Evolutionary conservation across 176 grass and related monocot genomes (phyloP), one percentile per base, ranked within the genome.

Genomic region (Elaeis guineensis): DNA sequence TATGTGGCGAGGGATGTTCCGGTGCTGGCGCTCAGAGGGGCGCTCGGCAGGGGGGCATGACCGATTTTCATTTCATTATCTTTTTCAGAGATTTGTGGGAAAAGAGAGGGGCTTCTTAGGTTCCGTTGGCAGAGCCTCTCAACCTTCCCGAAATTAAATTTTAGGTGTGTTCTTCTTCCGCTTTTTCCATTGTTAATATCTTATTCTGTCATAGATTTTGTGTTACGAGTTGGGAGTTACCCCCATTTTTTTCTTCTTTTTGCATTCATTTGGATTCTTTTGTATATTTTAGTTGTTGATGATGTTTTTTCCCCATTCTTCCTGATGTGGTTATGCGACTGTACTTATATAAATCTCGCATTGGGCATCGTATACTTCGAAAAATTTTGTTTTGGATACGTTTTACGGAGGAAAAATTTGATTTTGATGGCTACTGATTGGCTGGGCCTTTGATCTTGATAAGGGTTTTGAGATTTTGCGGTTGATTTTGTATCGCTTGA

Each of bases 391-490:
- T 30, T 52, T 59, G 32, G 9, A 2, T 17, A 17, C 20, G 19
- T 51, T 61, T 21, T 5, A 19, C 9, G 19, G 35, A 44, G 11
- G 35, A 12, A 12, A 60, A 17, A 20, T 25, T 18, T 59, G 16
- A 51, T 71, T 71, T 71, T 60, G 55, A 20, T n/a, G 48, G 17
- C 5, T 60, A 17, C 4, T 19, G 22, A 16, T 57, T 17, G 35
- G 9, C 16, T 6, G 6, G 69, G 12, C 19, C 5, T 15, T 71
- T 52, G 57, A 51, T 60, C 69, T 52, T 21, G 39, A 44, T 16
- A 16, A 60, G 9, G 30, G 32, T n/a, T 52, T 18, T 56, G 19
- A 17, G n/a, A 17, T 24, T 60, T 35, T 17, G 22, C 11, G n/a
- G 44, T 51, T 57, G 21, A 71, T n/a, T 71, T 29, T 71, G 56